Evolutionary conservation across 352 stramenopile species (phyloP), one percentile per base, ranked within the genome.

Genomic region (Phytophthora hibernalis): DNA sequence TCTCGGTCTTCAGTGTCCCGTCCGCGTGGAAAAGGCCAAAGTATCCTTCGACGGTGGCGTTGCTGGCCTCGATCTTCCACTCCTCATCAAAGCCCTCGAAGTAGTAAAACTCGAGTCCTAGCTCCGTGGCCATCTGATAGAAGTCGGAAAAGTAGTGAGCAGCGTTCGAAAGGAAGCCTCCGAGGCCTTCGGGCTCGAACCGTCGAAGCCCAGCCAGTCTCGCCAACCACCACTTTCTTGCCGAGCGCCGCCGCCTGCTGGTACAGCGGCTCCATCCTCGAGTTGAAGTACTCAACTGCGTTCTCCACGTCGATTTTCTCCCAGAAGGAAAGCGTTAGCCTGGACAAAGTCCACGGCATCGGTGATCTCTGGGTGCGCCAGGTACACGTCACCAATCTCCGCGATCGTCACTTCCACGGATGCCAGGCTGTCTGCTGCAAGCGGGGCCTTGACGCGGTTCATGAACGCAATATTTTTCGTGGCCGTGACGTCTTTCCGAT

Each of bases 241-340:
- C 71, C 70, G 16, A 67, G 43, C 5, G 40, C 48, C 5, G 50
- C 45, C 0, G 76, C 76, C 24, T 68, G 58, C 2, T 71, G 43
- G 18, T 80, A 73, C 51, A 93, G 56, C n/a, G 62, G 57, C 28
- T 53, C 24, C 62, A 88, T 80, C 15, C 81, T 77, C 22, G 24
- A 42, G 11, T 79, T 35, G 6, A 93, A 83, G 57, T 85, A 77
- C 7, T 20, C 26, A 3, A 74, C 75, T 1, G 81, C 83, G 3
- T 58, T 62, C 5, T 68, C 58, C 4, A 86, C 70, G 0, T 42
- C 40, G 35, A 80, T 77, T 21, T 65, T 66, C 54, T 93, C 81
- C 85, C 85, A 92, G 60, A 91, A 91, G 3, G 49, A 93, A 93
- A 2, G 50, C 65, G 48, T 93, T 93, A 0, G 80, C 76, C 16